Conservation (phyloP, 441 rosid species). For the Raphanus hybrid region DNA sequence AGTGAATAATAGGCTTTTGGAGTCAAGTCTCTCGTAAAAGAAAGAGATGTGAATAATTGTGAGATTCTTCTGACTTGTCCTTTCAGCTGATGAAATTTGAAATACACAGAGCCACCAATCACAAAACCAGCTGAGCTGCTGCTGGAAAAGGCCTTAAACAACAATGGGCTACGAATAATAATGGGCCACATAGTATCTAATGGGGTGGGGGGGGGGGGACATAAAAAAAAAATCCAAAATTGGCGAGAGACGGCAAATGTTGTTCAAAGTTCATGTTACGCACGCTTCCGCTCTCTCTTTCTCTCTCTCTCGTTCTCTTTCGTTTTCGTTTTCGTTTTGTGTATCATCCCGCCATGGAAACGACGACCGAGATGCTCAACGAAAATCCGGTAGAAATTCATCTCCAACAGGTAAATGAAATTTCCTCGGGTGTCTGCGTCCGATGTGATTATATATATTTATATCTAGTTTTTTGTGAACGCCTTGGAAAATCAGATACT, state of each 20-base stretch:
- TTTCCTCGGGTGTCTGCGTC: neutral
- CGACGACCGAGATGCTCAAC: constrained; percentile 29
- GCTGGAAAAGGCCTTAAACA: neutral
- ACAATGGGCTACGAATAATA: neutral
- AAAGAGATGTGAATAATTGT: constrained; percentile 3
- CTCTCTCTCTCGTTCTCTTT: neutral
- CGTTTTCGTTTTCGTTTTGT: neutral
- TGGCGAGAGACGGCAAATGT: constrained; percentile 26
- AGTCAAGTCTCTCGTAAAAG: constrained; percentile 8
- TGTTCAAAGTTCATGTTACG: constrained; percentile 35
- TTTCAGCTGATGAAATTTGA: constrained; percentile 1
- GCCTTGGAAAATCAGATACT: constrained; percentile 15
- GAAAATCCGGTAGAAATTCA: neutral
- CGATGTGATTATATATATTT: constrained; percentile 1
- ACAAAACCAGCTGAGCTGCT: neutral
- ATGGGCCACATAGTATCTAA: constrained; percentile 8
- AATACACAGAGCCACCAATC: neutral
- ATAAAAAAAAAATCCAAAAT: neutral
- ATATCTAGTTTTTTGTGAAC: neutral
- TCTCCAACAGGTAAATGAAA: constrained; percentile 16
- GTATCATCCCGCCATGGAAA: constrained; percentile 33
- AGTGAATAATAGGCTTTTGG: neutral
- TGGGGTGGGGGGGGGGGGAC: too few species aligned
- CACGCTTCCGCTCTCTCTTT: constrained; percentile 27
- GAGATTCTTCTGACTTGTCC: constrained; percentile 19